phyloP scores from a whole-genome alignment of 371 early-diverging fungal species.

The Smittium mucronatum region DNA sequence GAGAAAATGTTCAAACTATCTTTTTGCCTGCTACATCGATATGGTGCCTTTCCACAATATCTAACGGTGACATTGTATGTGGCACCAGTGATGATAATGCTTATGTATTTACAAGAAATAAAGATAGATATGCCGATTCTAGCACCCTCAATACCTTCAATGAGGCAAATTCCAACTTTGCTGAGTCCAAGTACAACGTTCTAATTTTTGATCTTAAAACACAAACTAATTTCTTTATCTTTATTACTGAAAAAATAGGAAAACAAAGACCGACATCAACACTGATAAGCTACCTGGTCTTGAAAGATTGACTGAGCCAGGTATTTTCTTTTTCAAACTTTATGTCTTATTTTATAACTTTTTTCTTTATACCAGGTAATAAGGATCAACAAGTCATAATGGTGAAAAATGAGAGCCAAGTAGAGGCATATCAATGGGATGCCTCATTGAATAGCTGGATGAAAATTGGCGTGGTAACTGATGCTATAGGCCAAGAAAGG shows the following conservation, averaged over 20 bases:
- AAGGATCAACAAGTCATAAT: conserved; percentile 82
- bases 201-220: too few species aligned
- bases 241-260: conserved; percentile 33
- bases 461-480: conserved; percentile 91
- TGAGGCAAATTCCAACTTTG: conserved; percentile 47
- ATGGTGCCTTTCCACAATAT: conserved; percentile 68
- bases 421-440: conserved; percentile 52
- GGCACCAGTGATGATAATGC: conserved; percentile 75
- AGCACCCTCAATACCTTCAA: conserved; percentile 49
- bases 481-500: conserved; percentile 58
- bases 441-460: conserved; percentile 50
- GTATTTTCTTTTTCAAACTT: neutral
- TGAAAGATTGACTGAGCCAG: conserved; percentile 52
- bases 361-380: conserved; percentile 34
- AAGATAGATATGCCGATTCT: conserved; percentile 46
- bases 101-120: conserved; percentile 60
- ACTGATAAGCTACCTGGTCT: conserved; percentile 64
- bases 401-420: conserved; percentile 41
- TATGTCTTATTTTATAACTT: neutral
- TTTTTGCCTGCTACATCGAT: conserved; percentile 79
- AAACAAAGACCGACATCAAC: conserved; percentile 77
- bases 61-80: conserved; percentile 76
- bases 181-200: conserved; percentile 2
- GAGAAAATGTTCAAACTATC: conserved; percentile 62
- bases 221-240: conserved; percentile 1